phyloP scores from a whole-genome alignment of 306 rosid species.

The Casuarina cunninghamiana region DNA sequence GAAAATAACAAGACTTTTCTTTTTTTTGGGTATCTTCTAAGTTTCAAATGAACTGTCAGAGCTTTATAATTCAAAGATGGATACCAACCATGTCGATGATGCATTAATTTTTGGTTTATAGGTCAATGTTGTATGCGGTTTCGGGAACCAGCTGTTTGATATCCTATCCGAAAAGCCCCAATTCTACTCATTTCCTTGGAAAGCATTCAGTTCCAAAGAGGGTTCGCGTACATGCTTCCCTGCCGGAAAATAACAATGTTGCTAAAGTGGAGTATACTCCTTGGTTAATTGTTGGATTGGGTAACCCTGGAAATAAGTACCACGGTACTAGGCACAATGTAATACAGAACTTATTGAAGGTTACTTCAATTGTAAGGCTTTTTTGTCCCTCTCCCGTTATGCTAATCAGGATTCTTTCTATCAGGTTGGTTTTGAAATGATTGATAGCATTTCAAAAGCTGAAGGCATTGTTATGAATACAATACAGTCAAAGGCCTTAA shows the following conservation, averaged over 20 bases:
- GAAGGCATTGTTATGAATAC: constrained; percentile 84
- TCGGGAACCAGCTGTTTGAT: constrained; percentile 45
- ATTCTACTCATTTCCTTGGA: constrained; percentile 20
- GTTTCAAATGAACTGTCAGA: neutral
- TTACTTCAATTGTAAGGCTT: constrained; percentile 3
- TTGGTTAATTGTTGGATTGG: constrained; percentile 94
- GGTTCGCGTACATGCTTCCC: constrained; percentile 54
- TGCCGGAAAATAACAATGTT: constrained; percentile 40
- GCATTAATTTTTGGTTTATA: constrained; percentile 12
- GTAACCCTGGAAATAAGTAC: constrained; percentile 91
- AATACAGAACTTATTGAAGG: constrained; percentile 8
- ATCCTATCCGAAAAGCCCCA: constrained; percentile 38
- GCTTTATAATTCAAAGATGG: constrained; percentile 1
- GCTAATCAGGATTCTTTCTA: constrained; percentile 20
- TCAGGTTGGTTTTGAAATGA: constrained; percentile 91
- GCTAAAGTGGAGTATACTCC: constrained; percentile 86
- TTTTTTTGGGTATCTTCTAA: neutral
- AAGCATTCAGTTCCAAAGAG: constrained; percentile 33
- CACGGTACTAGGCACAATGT: constrained; percentile 95
- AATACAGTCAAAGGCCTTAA: constrained; percentile 83
- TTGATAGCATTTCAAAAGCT: constrained; percentile 58
- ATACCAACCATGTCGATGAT: neutral
- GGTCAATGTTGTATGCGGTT: constrained; percentile 69
- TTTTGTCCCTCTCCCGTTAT: constrained; percentile 13
- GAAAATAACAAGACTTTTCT: neutral